Evolutionary conservation across 331 rosid species (phyloP).

Genomic region (Rosa hybrid): DNA sequence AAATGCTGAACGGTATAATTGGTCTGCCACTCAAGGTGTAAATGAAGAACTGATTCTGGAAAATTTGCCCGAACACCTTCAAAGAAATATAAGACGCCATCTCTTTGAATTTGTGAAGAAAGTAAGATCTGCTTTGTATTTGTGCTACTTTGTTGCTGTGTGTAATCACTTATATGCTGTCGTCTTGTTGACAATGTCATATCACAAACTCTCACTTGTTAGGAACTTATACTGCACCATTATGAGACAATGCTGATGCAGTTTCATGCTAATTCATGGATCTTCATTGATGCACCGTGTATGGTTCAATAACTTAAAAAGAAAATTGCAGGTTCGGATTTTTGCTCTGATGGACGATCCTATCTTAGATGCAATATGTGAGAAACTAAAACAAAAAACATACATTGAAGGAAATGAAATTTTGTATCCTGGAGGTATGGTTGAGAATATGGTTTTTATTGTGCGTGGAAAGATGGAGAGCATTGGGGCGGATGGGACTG

Average conservation of each 20-base stretch:
- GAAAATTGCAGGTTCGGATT: conserved; percentile 59
- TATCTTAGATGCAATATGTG: conserved; percentile 71
- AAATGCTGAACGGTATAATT: conserved; percentile 62
- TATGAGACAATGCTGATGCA: neutral
- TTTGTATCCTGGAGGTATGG: conserved; percentile 51
- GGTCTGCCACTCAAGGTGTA: conserved; percentile 86
- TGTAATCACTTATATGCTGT: neutral
- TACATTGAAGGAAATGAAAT: conserved; percentile 65
- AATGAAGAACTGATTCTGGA: conserved; percentile 66
- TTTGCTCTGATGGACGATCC: conserved; percentile 67
- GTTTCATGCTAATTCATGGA: neutral
- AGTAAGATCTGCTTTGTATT: conserved; percentile 33
- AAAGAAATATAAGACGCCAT: conserved; percentile 73
- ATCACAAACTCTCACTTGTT: neutral
- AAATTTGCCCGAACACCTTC: conserved; percentile 77
- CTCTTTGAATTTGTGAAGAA: conserved; percentile 65
- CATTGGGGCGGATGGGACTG: conserved; percentile 51
- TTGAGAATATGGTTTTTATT: conserved; percentile 83
- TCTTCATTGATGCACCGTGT: neutral
- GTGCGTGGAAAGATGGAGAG: conserved; percentile 83
- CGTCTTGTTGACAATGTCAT: neutral
- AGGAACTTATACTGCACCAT: neutral
- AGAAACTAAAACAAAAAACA: conserved; percentile 63
- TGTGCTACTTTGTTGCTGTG: neutral
- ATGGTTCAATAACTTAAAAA: neutral